These are phyloP conservation scores for Plasmopara halstedii DNA, from an alignment of 352 stramenopile genomes.

Conservation along the genomic window DNA sequence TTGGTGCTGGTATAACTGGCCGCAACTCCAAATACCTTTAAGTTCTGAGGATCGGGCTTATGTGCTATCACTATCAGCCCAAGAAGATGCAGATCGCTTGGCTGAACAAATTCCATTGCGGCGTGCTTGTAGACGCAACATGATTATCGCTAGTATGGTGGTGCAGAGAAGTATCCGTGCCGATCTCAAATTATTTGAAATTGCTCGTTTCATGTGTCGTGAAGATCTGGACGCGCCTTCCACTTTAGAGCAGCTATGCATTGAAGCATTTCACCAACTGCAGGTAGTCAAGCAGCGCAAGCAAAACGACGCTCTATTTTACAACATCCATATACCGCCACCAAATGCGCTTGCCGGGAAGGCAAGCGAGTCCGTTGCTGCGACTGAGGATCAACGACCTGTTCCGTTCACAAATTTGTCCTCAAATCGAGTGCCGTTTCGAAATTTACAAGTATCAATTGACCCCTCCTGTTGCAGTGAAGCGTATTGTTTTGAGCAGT, in stretches of 20 bases:
- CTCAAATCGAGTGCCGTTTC: constrained; percentile 18
- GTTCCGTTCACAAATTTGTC: constrained; percentile 12
- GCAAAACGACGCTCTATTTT: constrained; percentile 14
- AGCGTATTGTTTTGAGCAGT: constrained; percentile 15
- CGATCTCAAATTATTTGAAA: constrained; percentile 55
- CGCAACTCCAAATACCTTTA: constrained; percentile 78
- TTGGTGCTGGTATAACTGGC: constrained; percentile 98
- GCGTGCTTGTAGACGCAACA: constrained; percentile 62
- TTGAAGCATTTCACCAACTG: constrained; percentile 64
- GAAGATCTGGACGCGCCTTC: constrained; percentile 75
- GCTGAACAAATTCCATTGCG: constrained; percentile 69
- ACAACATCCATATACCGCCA: constrained; percentile 13
- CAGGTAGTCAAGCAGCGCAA: constrained; percentile 28
- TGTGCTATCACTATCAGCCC: constrained; percentile 47
- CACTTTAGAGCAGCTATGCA: constrained; percentile 49
- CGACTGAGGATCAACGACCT: constrained; percentile 3
- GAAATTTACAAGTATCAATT: constrained; percentile 49
- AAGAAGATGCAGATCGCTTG: constrained; percentile 48
- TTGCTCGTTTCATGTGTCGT: constrained; percentile 78
- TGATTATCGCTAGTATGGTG: constrained; percentile 74
- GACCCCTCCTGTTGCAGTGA: constrained; percentile 26
- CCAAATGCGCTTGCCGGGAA: constrained; percentile 8
- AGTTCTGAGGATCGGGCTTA: constrained; percentile 56
- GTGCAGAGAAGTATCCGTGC: constrained; percentile 69
- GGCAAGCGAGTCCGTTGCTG: constrained; percentile 5